Conservation (phyloP, 2,329 filamentous ascomycete genomes). For the Dactylellina sp. region DNA sequence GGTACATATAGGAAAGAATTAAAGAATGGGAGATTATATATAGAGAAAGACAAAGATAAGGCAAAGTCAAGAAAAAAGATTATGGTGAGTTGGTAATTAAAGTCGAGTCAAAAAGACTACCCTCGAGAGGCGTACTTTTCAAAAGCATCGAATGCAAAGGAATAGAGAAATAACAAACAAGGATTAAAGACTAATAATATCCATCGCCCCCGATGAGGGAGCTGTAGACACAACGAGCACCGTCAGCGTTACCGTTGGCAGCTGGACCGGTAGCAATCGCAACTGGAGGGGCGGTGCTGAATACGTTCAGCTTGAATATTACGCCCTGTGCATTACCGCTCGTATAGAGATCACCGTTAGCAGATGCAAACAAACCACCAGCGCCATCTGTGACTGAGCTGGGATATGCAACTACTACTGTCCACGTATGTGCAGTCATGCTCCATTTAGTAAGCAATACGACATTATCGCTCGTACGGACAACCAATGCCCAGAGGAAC, state of each 20-base stretch:
- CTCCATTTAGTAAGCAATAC: constrained; percentile 1
- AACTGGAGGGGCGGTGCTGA: background rate
- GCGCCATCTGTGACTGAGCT: background rate
- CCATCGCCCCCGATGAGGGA: background rate
- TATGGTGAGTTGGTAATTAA: too few relatives aligned
- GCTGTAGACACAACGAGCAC: constrained; percentile 21
- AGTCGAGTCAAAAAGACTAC: too few relatives aligned
- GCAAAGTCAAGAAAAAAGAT: too few relatives aligned
- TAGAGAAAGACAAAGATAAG: too few relatives aligned
- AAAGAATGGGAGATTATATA: too few relatives aligned
- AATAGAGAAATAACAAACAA: background rate
- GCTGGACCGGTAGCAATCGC: background rate
- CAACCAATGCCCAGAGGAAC: constrained; percentile 3
- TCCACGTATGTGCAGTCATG: background rate
- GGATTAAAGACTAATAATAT: background rate
- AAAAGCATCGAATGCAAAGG: background rate
- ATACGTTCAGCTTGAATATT: constrained; percentile 15
- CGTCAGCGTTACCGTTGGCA: constrained; percentile 4
- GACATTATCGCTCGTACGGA: background rate
- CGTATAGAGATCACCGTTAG: constrained; percentile 8
- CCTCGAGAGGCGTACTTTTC: too few relatives aligned
- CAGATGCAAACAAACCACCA: background rate
- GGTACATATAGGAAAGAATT: background rate
- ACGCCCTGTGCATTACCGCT: background rate
- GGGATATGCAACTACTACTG: constrained; percentile 5